phyloP scores from a whole-genome alignment of 305 asterid genomes.

The Fraxinus nigra region DNA sequence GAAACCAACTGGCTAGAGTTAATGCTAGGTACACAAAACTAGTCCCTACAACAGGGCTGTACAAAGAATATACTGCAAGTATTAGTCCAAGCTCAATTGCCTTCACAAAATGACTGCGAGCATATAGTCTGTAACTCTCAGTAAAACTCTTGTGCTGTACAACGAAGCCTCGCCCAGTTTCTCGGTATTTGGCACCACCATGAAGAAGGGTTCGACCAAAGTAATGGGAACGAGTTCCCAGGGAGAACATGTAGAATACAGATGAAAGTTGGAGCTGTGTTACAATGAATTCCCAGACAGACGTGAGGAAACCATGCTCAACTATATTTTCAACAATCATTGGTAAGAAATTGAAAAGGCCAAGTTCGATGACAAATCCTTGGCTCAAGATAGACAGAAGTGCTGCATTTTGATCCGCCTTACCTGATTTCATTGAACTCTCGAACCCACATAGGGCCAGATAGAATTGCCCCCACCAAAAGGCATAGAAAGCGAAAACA shows the following conservation, averaged over 20 bases:
- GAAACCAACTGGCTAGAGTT: slow-evolving; percentile 86
- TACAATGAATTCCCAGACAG: slow-evolving; percentile 81
- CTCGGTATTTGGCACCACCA: slow-evolving; percentile 81
- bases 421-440: slow-evolving; percentile 41
- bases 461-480: slow-evolving; percentile 88
- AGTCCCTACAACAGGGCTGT: slow-evolving; percentile 62
- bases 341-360: slow-evolving; percentile 79
- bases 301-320: slow-evolving; percentile 80
- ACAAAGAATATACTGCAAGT: slow-evolving; percentile 65
- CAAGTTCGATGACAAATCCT: slow-evolving; percentile 81
- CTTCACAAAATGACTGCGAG: slow-evolving; percentile 79
- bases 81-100: slow-evolving; percentile 76
- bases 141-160: slow-evolving; percentile 78
- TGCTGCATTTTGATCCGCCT: slow-evolving; percentile 53
- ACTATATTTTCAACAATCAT: slow-evolving; percentile 86
- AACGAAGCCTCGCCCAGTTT: slow-evolving; percentile 82
- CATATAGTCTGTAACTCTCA: slow-evolving; percentile 68
- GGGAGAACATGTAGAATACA: slow-evolving; percentile 80
- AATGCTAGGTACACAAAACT: slow-evolving; percentile 67
- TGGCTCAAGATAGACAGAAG: slow-evolving; percentile 89
- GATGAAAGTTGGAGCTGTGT: slow-evolving; percentile 92
- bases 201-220: slow-evolving; percentile 76
- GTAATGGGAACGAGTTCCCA: slow-evolving; percentile 96
- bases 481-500: slow-evolving; percentile 71
- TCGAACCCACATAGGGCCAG: slow-evolving; percentile 85